phyloP scores from a whole-genome alignment of 179 eudicot species.

The Spergularia azorica region DNA sequence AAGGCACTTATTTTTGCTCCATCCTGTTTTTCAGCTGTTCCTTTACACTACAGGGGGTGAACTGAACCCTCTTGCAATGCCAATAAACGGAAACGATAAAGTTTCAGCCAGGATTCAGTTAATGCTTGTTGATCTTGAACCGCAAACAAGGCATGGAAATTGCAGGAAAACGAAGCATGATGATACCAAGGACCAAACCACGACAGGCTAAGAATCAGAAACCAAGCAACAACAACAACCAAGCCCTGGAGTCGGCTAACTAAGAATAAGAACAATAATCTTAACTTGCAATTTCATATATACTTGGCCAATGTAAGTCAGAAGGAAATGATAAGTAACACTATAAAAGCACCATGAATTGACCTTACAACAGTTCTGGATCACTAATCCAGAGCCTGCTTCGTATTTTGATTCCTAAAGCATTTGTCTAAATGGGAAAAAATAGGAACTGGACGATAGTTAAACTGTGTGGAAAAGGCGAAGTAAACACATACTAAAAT shows the following conservation, averaged over 20 bases:
- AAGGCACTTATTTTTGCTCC: not conserved
- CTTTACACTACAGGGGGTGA: not conserved
- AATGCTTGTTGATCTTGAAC: slow-evolving; percentile 4
- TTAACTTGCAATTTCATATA: slow-evolving; percentile 6
- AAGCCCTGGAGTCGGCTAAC: no score
- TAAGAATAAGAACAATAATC: not conserved
- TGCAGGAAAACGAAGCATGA: not conserved
- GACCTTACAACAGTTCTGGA: slow-evolving; percentile 6
- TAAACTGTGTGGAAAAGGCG: slow-evolving; percentile 33
- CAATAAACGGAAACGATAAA: not conserved
- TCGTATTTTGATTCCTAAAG: slow-evolving; percentile 18
- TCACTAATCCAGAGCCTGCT: slow-evolving; percentile 27
- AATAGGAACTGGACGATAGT: slow-evolving; percentile 38
- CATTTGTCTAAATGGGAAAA: slow-evolving; percentile 23
- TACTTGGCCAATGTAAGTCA: not conserved
- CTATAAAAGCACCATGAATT: not conserved
- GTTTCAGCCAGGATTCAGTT: not conserved
- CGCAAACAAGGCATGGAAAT: not conserved
- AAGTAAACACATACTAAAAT: slow-evolving; percentile 40
- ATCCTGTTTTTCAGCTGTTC: not conserved
- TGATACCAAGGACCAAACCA: not conserved
- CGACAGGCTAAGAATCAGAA: not conserved
- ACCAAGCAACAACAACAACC: no score
- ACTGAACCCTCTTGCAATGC: not conserved
- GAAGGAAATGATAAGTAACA: slow-evolving; percentile 6